Conservation (phyloP, 345 rosid species). For the Pugionium cornutum region DNA sequence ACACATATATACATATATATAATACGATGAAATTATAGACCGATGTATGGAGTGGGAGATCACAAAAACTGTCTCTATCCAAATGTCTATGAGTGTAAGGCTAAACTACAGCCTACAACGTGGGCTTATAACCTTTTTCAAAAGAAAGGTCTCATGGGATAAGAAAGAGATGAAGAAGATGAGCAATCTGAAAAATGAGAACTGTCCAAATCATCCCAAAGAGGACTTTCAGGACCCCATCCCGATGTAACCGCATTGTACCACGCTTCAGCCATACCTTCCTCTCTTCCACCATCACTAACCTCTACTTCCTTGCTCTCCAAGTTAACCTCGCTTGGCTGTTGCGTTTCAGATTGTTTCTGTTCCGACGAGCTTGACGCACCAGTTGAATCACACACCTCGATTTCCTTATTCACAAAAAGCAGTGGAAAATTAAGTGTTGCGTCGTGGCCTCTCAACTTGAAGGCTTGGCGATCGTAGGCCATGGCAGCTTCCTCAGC, state of each 20-base stretch:
- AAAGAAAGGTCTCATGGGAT: constrained; percentile 65
- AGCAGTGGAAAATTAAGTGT: constrained; percentile 91
- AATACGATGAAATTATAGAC: background rate
- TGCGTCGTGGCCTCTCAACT: constrained; percentile 87
- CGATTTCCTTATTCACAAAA: constrained; percentile 57
- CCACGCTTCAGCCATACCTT: constrained; percentile 91
- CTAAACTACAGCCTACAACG: constrained; percentile 34
- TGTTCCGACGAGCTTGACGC: constrained; percentile 6
- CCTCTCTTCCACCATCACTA: constrained; percentile 24
- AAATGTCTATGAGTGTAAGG: constrained; percentile 28
- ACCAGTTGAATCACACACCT: background rate
- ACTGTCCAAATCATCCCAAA: constrained; percentile 90
- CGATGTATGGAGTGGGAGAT: constrained; percentile 39
- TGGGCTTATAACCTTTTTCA: constrained; percentile 38
- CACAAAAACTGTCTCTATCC: constrained; percentile 41
- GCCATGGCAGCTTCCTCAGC: constrained; percentile 98
- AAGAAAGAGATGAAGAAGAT: constrained; percentile 30
- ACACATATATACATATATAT: constrained; percentile 5
- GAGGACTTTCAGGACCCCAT: constrained; percentile 98
- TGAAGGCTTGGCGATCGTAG: constrained; percentile 92
- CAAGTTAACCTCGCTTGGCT: constrained; percentile 30
- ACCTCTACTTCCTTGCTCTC: constrained; percentile 28
- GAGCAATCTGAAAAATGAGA: constrained; percentile 39
- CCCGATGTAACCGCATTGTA: constrained; percentile 77
- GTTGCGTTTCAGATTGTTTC: constrained; percentile 22